Conservation (phyloP, 2,329 filamentous ascomycete genomes). For the Rutstroemia sp. region DNA sequence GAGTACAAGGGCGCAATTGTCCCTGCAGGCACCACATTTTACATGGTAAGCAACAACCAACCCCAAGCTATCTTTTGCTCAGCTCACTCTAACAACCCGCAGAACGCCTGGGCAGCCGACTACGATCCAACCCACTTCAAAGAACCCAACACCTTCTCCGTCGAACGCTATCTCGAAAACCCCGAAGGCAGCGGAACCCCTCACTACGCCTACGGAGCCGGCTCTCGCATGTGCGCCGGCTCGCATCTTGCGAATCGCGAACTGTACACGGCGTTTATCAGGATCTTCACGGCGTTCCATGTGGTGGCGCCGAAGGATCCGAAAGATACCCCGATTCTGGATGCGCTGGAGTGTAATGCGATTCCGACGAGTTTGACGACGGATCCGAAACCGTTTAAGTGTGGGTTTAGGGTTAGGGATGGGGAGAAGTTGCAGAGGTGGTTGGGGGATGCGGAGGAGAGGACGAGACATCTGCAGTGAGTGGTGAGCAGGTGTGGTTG, state of each 20-base stretch:
- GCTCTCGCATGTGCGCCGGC: conserved; percentile 56
- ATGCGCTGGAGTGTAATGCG: conserved; percentile 49
- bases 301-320: conserved; percentile 41
- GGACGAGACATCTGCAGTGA: conserved; percentile 15
- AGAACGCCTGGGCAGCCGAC: conserved; percentile 68
- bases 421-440: conserved; percentile 39
- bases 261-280: conserved; percentile 52
- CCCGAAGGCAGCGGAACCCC: conserved; percentile 44
- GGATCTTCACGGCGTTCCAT: conserved; percentile 51
- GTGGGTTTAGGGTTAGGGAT: conserved; percentile 44
- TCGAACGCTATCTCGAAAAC: conserved; percentile 60
- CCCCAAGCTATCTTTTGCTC: too few species aligned
- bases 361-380: conserved; percentile 52
- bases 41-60: conserved; percentile 1
- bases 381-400: conserved; percentile 56
- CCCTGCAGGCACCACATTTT: conserved; percentile 68
- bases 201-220: conserved; percentile 56
- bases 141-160: conserved; percentile 53
- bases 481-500: neutral
- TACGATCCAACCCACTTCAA: conserved; percentile 65
- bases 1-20: conserved; percentile 59
- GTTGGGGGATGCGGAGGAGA: conserved; percentile 39
- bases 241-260: conserved; percentile 57
- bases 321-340: conserved; percentile 44
- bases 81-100: conserved; percentile 15